phyloP scores from a whole-genome alignment of 768 basidiomycete genomes.

The Mycena rosella region DNA sequence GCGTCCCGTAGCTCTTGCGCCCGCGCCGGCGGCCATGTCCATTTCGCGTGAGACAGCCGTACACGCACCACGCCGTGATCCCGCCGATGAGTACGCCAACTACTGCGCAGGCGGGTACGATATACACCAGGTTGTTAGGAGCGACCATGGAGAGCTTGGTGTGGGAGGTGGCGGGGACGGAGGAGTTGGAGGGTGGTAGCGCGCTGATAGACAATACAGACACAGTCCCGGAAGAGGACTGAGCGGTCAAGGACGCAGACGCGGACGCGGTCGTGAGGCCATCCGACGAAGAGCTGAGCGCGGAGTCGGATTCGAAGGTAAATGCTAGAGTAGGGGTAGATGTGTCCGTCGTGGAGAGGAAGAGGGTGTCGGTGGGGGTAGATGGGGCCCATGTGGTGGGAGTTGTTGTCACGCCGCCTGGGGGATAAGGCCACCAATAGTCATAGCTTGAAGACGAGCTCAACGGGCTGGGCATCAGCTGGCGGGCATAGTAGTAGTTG shows the following conservation, averaged over 20 bases:
- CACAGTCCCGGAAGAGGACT: slow-evolving; percentile 32
- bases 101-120: slow-evolving; percentile 49
- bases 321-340: slow-evolving; percentile 18
- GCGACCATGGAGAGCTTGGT: slow-evolving; percentile 39
- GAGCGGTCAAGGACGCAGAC: slow-evolving; percentile 13
- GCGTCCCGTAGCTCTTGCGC: slow-evolving; percentile 38
- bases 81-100: slow-evolving; percentile 48
- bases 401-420: slow-evolving; percentile 40
- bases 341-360: slow-evolving; percentile 7
- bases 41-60: slow-evolving; percentile 48
- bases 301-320: slow-evolving; percentile 21
- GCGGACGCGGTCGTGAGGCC: slow-evolving; percentile 20
- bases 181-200: slow-evolving; percentile 43
- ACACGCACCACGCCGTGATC: slow-evolving; percentile 50
- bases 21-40: slow-evolving; percentile 28
- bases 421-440: slow-evolving; percentile 56
- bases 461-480: slow-evolving; percentile 19
- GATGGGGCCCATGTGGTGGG: slow-evolving; percentile 15
- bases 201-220: slow-evolving; percentile 50
- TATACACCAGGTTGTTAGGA: slow-evolving; percentile 40
- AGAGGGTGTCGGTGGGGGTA: slow-evolving; percentile 17
- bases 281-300: slow-evolving; percentile 4
- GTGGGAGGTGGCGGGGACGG: slow-evolving; percentile 23
- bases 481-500: slow-evolving; percentile 35
- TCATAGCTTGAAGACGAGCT: slow-evolving; percentile 44